Evolutionary conservation across 257 asterid genomes (phyloP).

Genomic region (Solanum ossicruentum): DNA sequence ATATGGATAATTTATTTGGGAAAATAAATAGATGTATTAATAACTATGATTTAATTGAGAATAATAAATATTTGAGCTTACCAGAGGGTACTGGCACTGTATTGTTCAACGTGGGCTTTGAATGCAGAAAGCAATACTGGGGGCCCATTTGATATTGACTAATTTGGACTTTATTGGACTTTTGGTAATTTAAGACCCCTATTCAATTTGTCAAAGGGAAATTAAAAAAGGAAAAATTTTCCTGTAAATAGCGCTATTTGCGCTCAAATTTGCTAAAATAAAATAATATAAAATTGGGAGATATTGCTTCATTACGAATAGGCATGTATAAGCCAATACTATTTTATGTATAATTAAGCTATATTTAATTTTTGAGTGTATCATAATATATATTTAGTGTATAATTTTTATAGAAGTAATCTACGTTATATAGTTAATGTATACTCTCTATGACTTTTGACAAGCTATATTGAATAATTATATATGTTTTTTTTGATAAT

Average conservation of each 20-base stretch:
- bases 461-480: no score
- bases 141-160: neutral
- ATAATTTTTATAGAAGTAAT: no score
- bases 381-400: no score
- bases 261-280: neutral
- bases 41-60: neutral
- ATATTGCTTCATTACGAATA: neutral
- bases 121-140: neutral
- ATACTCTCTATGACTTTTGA: no score
- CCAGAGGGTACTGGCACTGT: neutral
- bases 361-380: no score
- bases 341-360: no score
- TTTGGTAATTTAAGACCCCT: neutral
- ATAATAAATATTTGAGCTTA: neutral
- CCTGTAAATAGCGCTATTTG: neutral
- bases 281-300: no score
- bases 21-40: neutral
- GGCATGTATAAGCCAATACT: no score
- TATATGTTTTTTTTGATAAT: no score
- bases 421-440: no score
- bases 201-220: neutral
- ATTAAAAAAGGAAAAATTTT: neutral
- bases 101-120: neutral
- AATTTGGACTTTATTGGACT: neutral
- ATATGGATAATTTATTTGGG: neutral